Base-by-base conservation (phyloP, 2,329 filamentous ascomycete species). In the Penicillium olsonii region DNA sequence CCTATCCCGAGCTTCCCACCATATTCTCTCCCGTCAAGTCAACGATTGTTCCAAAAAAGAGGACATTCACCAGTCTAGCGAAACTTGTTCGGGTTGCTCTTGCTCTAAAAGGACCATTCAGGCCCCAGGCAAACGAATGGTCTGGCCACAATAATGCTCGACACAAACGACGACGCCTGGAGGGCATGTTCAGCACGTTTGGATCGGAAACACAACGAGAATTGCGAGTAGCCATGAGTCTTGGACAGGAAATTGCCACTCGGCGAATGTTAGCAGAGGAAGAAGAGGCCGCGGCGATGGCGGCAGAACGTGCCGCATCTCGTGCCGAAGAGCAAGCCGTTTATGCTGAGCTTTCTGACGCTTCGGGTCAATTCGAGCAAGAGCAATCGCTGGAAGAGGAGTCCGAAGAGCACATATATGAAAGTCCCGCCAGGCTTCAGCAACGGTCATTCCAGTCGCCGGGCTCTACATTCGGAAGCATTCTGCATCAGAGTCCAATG, bases 201-300 rank as follows among this genome's bases (percentile, higher is more conserved):
- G 62, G 67, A 35, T 54, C 61, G 8, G 64, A 68, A 3, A 72
- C 68, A 17, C 64, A 68, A 56, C 64, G 69, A 53, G 69, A 75
- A 52, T 49, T 77, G 47, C 65, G 68, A 50, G 70, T 68, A 38
- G 72, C 70, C 22, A 59, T 76, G 37, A 62, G 68, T 9, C 68
- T 77, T 54, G 75, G 71, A 8, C 72, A 76, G 52, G 65, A 72
- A 47, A 63, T 76, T 44, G 73, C 70, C 10, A 74, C 67, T 53
- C 62, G 66, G 37, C 66, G 66, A 37, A 60, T 56, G 44, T 43
- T 56, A 31, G 42, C 50, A 6, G 45, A 53, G 24, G 34, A 38
- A 27, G 54, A 57, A 39, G 27, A 45, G 35, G 50, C 50, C 37
- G 35, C 34, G 3, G 41, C 46, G 22, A 27, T 40, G 7, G 46